phyloP scores from a whole-genome alignment of 345 rosid genomes.

The Hypericum androsaemum region DNA sequence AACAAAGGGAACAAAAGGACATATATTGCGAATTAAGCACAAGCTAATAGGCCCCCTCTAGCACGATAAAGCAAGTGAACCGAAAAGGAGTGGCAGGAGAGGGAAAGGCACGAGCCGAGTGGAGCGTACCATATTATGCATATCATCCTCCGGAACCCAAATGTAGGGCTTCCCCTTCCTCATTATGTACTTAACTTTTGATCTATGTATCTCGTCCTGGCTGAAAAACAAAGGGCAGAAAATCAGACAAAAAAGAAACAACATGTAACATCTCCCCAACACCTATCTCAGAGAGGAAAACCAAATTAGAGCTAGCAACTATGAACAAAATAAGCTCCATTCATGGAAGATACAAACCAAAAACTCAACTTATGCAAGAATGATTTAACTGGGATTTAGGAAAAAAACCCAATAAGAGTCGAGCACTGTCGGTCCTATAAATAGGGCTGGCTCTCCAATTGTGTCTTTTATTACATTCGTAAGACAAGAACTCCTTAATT shows the following conservation, averaged over 20 bases:
- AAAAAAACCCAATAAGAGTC: too few relatives aligned
- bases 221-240: constrained; percentile 22
- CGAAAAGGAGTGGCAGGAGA: constrained; percentile 1
- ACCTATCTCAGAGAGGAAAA: background rate
- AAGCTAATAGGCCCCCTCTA: background rate
- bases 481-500: too few relatives aligned
- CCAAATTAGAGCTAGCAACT: background rate
- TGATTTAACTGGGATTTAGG: too few relatives aligned
- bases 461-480: too few relatives aligned
- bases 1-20: constrained; percentile 5
- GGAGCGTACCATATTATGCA: constrained; percentile 64
- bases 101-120: constrained; percentile 2
- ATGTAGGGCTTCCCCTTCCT: constrained; percentile 69
- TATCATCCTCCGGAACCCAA: constrained; percentile 72
- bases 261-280: background rate
- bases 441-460: too few relatives aligned
- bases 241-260: background rate
- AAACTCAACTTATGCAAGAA: too few relatives aligned
- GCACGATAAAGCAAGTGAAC: background rate
- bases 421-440: too few relatives aligned
- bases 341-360: too few relatives aligned
- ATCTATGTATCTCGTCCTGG: constrained; percentile 51
- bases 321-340: too few relatives aligned
- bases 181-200: constrained; percentile 69
- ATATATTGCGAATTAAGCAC: background rate